Evolutionary conservation across 257 asterid species (phyloP), one percentile per base, ranked within the genome.

Genomic region (Lavandula angustifolia): DNA sequence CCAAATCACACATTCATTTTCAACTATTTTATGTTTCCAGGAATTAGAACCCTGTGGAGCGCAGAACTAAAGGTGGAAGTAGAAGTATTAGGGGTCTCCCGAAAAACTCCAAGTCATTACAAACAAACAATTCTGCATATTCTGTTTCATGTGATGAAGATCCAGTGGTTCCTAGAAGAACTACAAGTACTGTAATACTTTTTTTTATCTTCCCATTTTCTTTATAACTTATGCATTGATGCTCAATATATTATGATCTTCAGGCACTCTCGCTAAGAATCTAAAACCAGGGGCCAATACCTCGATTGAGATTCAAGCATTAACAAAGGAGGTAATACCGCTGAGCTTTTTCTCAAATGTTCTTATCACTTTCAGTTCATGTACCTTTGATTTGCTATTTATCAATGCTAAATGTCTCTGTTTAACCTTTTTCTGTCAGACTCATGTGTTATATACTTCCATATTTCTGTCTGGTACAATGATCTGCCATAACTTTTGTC

Each of bases 21-120:
- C 47, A 61, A 51, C 63, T 68, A 17, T 50, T 68, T 53, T 69
- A 70, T 52, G 51, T 76, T 43, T 27, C 55, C 81, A 87, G 97
- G 84, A 90, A 83, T 58, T 90, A 90, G 70, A 79, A 87, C 74
- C 95, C 95, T 6, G 84, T 87, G 68, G 95, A 90, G 55, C 92
- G 97, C 34, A 85, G 97, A 83, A 73, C 80, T 75, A 90, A 82
- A 75, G 94, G 83, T 59, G 94, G 95, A 66, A 87, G 76, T 62
- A 80, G 86, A 76, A 73, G 54, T 71, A 18, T 50, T 60, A n/a
- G 79, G 81, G 76, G 79, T 60, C 65, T 89, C 59, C 94, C 66
- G 77, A 90, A 70, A 82, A 75, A 11, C 75, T 65, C 74, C 1
- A 90, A 85, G 81, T 87, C 97, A n/a, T 71, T 90, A 65, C 95